Conservation (phyloP, 2,329 filamentous ascomycete genomes). For the Chrysoporthe deuterocubensis region DNA sequence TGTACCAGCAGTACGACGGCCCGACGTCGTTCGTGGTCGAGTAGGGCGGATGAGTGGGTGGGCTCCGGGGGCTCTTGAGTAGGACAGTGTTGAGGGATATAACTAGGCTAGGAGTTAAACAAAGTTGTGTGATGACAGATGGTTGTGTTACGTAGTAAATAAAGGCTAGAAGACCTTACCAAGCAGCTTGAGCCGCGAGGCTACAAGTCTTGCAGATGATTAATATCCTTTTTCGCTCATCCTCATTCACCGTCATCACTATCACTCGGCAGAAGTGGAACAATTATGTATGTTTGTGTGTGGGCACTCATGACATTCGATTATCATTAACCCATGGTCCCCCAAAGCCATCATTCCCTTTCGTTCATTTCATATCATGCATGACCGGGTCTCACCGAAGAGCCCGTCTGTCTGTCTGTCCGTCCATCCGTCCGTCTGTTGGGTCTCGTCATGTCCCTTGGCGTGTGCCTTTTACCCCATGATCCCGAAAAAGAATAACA, state of each 20-base stretch:
- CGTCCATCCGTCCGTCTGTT: not conserved
- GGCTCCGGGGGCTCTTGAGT: too few relatives aligned
- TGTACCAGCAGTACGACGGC: constrained; percentile 13
- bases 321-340: not conserved
- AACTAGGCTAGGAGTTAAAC: not conserved
- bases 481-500: too few relatives aligned
- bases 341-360: not conserved
- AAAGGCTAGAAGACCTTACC: too few relatives aligned
- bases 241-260: not conserved
- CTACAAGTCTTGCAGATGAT: too few relatives aligned
- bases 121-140: too few relatives aligned
- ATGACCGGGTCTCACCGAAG: constrained; percentile 6
- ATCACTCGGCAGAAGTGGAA: not conserved
- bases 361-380: not conserved
- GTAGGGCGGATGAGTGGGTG: not conserved
- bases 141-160: too few relatives aligned
- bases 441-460: not conserved
- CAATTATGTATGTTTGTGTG: not conserved
- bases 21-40: constrained; percentile 3
- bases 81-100: not conserved
- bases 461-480: not conserved
- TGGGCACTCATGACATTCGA: constrained; percentile 28
- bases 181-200: too few relatives aligned
- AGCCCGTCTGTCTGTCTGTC: not conserved
- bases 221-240: too few relatives aligned